Evolutionary conservation across 352 stramenopile genomes (phyloP).

Genomic region (Globisporangium iwayamae): DNA sequence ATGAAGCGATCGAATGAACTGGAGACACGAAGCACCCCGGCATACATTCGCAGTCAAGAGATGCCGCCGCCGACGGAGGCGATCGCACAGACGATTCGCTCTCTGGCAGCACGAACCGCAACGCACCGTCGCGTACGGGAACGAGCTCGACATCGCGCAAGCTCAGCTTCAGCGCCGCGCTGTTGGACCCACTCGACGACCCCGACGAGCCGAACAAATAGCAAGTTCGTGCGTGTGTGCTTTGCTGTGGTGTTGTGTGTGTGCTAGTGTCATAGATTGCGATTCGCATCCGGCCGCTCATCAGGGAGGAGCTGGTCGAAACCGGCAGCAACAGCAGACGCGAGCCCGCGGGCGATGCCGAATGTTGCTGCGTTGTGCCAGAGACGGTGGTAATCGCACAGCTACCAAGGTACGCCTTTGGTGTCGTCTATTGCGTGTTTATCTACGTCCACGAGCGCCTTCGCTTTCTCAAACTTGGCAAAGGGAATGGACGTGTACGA

Average conservation of each 20-base stretch:
- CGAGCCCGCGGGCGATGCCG: conserved; percentile 17
- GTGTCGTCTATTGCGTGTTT: neutral
- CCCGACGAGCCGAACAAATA: conserved; percentile 19
- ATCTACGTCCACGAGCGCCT: no score
- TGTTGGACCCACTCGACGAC: conserved; percentile 21
- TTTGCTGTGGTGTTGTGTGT: neutral
- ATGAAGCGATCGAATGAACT: neutral
- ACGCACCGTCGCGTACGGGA: conserved; percentile 8
- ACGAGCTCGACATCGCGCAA: conserved; percentile 46
- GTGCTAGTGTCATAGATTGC: conserved; percentile 36
- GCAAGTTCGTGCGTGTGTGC: conserved; percentile 15
- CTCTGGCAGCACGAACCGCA: neutral
- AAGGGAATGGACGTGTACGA: no score
- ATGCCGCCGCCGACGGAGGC: conserved; percentile 11
- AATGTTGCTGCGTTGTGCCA: conserved; percentile 70
- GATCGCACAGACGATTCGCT: conserved; percentile 17
- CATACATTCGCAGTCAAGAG: no score
- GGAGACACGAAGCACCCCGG: neutral
- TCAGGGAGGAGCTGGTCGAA: conserved; percentile 1
- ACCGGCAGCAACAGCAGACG: neutral
- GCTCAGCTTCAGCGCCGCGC: conserved; percentile 62
- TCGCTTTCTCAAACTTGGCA: no score
- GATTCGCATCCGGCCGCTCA: conserved; percentile 61
- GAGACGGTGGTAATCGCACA: conserved; percentile 59
- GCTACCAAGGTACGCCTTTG: conserved; percentile 30